Evolutionary conservation across 306 rosid genomes (phyloP).

Genomic region (Acacia melanoxylon): DNA sequence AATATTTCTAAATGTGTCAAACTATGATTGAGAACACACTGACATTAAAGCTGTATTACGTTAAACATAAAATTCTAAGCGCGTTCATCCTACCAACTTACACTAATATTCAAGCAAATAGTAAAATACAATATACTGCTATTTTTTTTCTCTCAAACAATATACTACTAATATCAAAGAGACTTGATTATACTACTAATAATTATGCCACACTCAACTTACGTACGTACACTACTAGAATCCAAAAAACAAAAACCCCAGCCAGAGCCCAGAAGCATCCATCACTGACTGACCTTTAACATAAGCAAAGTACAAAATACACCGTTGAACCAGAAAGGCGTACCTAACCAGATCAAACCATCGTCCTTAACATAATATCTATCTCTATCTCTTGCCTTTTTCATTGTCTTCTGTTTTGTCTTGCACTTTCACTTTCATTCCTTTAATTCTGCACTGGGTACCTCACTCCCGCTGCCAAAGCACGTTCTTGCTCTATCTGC

Average conservation of each 20-base stretch:
- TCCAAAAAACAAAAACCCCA: neutral
- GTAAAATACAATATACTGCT: too few relatives aligned
- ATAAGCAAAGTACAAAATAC: neutral
- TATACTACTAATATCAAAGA: too few relatives aligned
- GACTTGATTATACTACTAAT: too few relatives aligned
- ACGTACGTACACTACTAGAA: neutral
- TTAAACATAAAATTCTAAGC: too few relatives aligned
- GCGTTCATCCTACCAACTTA: too few relatives aligned
- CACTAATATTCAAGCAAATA: too few relatives aligned
- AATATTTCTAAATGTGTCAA: neutral
- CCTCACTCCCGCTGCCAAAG: slow-evolving; percentile 80
- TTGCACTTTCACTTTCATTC: neutral
- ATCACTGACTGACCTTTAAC: neutral
- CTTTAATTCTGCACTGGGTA: slow-evolving; percentile 66
- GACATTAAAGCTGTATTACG: too few relatives aligned
- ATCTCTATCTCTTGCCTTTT: too few relatives aligned
- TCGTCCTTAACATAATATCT: neutral
- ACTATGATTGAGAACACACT: neutral
- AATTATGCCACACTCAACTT: too few relatives aligned
- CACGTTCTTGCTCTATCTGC: slow-evolving; percentile 85
- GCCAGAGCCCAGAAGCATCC: neutral
- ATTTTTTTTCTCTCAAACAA: too few relatives aligned
- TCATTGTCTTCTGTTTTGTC: neutral
- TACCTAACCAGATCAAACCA: neutral
- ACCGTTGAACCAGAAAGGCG: slow-evolving; percentile 1